Evolutionary conservation across 768 basidiomycete species (phyloP).

Genomic region (Psilocybe cyanescens): DNA sequence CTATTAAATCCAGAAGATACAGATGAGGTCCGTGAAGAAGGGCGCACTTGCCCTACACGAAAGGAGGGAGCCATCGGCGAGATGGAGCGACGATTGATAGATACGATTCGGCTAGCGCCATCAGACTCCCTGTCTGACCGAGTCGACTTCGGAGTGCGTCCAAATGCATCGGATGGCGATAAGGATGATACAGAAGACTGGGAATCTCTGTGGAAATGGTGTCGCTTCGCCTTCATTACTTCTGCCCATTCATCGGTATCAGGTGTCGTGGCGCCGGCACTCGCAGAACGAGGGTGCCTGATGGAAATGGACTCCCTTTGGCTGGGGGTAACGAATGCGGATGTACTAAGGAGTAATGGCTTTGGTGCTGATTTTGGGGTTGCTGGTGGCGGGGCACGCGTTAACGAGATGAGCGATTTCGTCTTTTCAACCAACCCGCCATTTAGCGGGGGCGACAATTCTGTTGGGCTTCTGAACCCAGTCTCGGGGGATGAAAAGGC

Average conservation of each 20-base stretch:
- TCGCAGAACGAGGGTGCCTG: constrained; percentile 33
- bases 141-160: constrained; percentile 34
- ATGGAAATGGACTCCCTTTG: constrained; percentile 18
- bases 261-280: constrained; percentile 29
- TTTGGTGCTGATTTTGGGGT: constrained; percentile 58
- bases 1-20: constrained; percentile 45
- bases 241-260: constrained; percentile 52
- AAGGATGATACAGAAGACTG: constrained; percentile 68
- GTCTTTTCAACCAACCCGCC: constrained; percentile 28
- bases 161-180: constrained; percentile 55
- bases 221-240: constrained; percentile 43
- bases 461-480: constrained; percentile 19
- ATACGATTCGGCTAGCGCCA: constrained; percentile 57
- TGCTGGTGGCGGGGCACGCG: constrained; percentile 33
- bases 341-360: constrained; percentile 67
- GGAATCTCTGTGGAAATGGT: constrained; percentile 52
- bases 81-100: constrained; percentile 66
- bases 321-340: constrained; percentile 43
- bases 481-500: constrained; percentile 3
- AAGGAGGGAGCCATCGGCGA: constrained; percentile 73
- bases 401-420: constrained; percentile 34
- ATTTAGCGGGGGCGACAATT: constrained; percentile 20
- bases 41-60: constrained; percentile 39
- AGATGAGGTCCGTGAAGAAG: constrained; percentile 44
- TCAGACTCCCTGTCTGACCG: constrained; percentile 66